Conservation (phyloP, 345 rosid species). For the Brassica cretica region DNA sequence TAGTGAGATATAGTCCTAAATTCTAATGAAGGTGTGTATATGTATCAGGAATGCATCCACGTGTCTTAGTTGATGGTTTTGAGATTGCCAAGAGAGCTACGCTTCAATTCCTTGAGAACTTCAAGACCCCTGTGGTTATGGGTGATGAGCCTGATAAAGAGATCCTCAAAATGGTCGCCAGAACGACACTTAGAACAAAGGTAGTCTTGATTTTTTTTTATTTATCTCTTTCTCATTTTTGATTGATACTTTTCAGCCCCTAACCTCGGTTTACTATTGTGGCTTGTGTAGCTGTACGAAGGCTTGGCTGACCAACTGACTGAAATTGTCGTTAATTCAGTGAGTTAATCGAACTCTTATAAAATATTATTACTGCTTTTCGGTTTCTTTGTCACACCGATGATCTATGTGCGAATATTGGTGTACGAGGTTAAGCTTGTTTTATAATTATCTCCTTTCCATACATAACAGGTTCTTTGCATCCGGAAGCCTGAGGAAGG, state of each 20-base stretch:
- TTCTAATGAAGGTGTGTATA: slow-evolving; percentile 13
- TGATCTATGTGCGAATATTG: neutral
- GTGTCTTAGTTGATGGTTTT: slow-evolving; percentile 97
- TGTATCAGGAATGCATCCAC: slow-evolving; percentile 95
- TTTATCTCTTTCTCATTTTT: slow-evolving; percentile 15
- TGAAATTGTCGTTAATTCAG: slow-evolving; percentile 85
- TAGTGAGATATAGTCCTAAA: neutral
- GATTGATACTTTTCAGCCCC: neutral
- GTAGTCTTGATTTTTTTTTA: slow-evolving; percentile 35
- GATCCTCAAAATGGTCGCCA: slow-evolving; percentile 95
- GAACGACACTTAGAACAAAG: slow-evolving; percentile 94
- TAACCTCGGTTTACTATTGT: slow-evolving; percentile 12
- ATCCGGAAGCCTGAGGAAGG: slow-evolving; percentile 85
- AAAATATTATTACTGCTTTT: neutral
- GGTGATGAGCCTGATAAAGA: slow-evolving; percentile 92
- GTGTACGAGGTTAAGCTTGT: neutral
- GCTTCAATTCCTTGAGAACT: slow-evolving; percentile 85
- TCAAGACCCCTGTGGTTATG: slow-evolving; percentile 96
- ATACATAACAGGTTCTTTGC: slow-evolving; percentile 73
- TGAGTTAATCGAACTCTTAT: slow-evolving; percentile 42
- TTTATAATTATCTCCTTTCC: slow-evolving; percentile 17
- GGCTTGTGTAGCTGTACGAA: slow-evolving; percentile 69
- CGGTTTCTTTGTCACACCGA: neutral
- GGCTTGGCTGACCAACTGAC: slow-evolving; percentile 94
- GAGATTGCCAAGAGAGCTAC: slow-evolving; percentile 97